Evolutionary conservation across 2,329 filamentous ascomycete genomes (phyloP).

Genomic region (Sordariomycetes sp.): DNA sequence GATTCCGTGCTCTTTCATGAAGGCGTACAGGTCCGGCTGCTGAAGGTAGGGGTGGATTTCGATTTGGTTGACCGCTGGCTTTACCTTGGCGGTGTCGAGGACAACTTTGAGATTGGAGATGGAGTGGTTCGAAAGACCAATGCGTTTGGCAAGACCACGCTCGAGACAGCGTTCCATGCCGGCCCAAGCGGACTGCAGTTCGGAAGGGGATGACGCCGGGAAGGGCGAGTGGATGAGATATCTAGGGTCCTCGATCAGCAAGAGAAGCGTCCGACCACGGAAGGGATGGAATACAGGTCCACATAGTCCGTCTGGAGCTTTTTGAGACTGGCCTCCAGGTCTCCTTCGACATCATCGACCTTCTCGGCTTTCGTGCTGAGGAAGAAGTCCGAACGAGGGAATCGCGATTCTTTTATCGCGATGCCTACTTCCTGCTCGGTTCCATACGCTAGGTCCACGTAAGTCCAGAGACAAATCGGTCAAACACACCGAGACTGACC

Average conservation of each 20-base stretch:
- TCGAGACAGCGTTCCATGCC: constrained; percentile 57
- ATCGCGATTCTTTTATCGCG: constrained; percentile 57
- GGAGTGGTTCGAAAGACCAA: constrained; percentile 72
- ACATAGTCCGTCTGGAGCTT: constrained; percentile 63
- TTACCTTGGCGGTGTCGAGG: constrained; percentile 48
- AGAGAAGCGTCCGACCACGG: background rate
- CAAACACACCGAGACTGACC: constrained; percentile 24
- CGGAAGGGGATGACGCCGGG: constrained; percentile 35
- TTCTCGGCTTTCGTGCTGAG: constrained; percentile 50
- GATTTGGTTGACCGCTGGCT: constrained; percentile 70
- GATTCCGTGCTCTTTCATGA: constrained; percentile 48
- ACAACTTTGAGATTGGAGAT: constrained; percentile 45
- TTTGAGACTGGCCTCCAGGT: constrained; percentile 50
- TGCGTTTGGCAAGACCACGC: constrained; percentile 55
- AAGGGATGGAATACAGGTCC: constrained; percentile 40
- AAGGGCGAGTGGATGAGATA: constrained; percentile 52
- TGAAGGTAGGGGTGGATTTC: constrained; percentile 72
- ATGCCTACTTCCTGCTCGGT: constrained; percentile 63
- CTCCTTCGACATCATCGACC: constrained; percentile 29
- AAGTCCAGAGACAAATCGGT: background rate
- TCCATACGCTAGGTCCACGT: constrained; percentile 38
- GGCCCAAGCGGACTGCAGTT: constrained; percentile 51
- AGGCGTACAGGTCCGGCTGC: constrained; percentile 47
- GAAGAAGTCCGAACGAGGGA: constrained; percentile 60
- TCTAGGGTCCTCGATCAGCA: background rate